Evolutionary conservation across 495 filamentous ascomycete genomes (phyloP).

Genomic region (Tuber melanosporum): DNA sequence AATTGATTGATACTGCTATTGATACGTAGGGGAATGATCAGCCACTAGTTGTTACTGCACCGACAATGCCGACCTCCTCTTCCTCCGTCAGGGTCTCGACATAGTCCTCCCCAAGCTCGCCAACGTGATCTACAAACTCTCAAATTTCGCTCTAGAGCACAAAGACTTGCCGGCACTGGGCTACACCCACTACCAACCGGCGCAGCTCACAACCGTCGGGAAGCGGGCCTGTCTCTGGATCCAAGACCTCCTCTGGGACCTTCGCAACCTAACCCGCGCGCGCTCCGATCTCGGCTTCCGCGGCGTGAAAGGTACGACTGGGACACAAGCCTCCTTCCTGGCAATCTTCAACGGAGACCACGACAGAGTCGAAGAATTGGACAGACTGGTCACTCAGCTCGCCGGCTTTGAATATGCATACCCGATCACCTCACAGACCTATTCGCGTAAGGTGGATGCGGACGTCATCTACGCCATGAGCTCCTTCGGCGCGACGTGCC

Average conservation of each 20-base stretch:
- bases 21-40: constrained; percentile 34
- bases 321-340: constrained; percentile 74
- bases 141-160: constrained; percentile 67
- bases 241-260: constrained; percentile 81
- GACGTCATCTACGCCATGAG: constrained; percentile 71
- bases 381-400: constrained; percentile 74
- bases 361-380: constrained; percentile 68
- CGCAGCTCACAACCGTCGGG: constrained; percentile 78
- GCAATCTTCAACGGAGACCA: constrained; percentile 75
- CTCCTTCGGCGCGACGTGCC: constrained; percentile 74
- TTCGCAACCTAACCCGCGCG: constrained; percentile 70
- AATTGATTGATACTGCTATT: constrained; percentile 27
- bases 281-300: constrained; percentile 73
- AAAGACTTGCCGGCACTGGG: constrained; percentile 62
- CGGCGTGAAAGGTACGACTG: constrained; percentile 73
- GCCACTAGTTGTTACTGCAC: constrained; percentile 59
- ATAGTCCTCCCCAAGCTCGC: constrained; percentile 80
- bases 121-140: constrained; percentile 72
- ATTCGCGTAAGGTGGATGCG: constrained; percentile 78
- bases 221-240: constrained; percentile 75
- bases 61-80: constrained; percentile 85
- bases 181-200: constrained; percentile 81
- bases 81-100: constrained; percentile 67
- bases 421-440: constrained; percentile 71
- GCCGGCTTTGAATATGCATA: constrained; percentile 72